Base-by-base conservation (phyloP, 106 monocot species). In the Allium sativum region DNA sequence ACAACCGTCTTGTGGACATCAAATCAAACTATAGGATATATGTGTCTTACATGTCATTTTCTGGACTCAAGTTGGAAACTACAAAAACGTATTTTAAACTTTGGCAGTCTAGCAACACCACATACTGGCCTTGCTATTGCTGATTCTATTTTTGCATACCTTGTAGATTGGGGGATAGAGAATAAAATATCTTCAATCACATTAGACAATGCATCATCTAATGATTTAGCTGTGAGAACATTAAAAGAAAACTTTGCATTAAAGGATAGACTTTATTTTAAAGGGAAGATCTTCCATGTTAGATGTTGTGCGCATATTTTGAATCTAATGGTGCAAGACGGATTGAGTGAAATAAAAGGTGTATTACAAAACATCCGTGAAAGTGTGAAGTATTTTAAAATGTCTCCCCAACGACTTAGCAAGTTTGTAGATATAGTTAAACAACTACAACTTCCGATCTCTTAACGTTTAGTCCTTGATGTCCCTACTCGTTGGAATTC, bases 401-500 rank as follows among this genome's bases (percentile, higher is more conserved):
- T 46, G 45, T 54, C 56, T 3, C 13, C 19, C 13, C 65, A 44
- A 6, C 19, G 21, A 57, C 50, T 67, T 21, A 44, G 44, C 7
- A 74, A 61, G 44, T 74, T 74, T 68, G 48, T 45, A 15, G 13
- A 67, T 10, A 61, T 74, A 42, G 74, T 65, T 16, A 60, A 20
- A 21, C 50, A 68, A 16, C 60, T 67, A 4, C 45, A 53, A 15
- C 40, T 68, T n/a, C 7, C 57, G 12, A n/a, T 56, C 7, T 48
- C 16, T 44, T 67, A 68, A 14, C 10, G 67, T 18, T 51, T 74
- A 31, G 31, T 12, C 6, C 44, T 53, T 15, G 74, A 74, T 53
- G 48, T 43, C 9, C 56, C 45, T 61, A 67, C 5, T 31, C 21
- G 13, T 17, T 74, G 74, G 67, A 74, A 74, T 44, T 67, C 67